These are phyloP conservation scores for Haplosporangium sp. DNA, from an alignment of 371 early-diverging fungal species.

Conservation along the genomic window DNA sequence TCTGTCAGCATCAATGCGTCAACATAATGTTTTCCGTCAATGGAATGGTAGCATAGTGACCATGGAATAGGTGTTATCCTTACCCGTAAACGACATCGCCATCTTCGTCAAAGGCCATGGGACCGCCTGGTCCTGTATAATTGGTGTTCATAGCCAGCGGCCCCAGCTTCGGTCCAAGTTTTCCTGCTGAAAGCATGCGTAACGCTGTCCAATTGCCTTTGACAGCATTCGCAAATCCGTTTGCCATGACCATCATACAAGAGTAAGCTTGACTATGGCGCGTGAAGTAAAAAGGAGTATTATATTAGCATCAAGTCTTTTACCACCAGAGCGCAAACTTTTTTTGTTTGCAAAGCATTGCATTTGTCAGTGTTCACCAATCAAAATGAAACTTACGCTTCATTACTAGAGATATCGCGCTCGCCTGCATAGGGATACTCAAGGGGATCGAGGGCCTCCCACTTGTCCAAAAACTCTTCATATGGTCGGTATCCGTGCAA, in stretches of 20 bases:
- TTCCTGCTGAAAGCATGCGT: slow-evolving; percentile 55
- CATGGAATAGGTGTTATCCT: neutral
- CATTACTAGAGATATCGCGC: slow-evolving; percentile 64
- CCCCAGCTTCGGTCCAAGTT: slow-evolving; percentile 59
- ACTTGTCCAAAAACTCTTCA: slow-evolving; percentile 63
- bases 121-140: slow-evolving; percentile 70
- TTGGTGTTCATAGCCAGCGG: slow-evolving; percentile 66
- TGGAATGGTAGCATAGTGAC: no score
- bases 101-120: slow-evolving; percentile 62
- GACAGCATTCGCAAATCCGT: slow-evolving; percentile 61
- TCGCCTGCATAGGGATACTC: slow-evolving; percentile 69
- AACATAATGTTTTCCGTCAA: no score
- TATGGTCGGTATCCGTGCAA: slow-evolving; percentile 67
- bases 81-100: slow-evolving; percentile 67
- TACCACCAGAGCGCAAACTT: no score
- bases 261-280: slow-evolving; percentile 49
- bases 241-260: slow-evolving; percentile 74
- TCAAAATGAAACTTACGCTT: slow-evolving; percentile 59
- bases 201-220: slow-evolving; percentile 56
- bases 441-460: slow-evolving; percentile 58
- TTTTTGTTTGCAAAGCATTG: no score
- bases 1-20: neutral
- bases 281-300: no score
- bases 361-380: neutral
- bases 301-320: no score